Base-by-base conservation (phyloP, 306 rosid species). In the Ammopiptanthus mongolicus region DNA sequence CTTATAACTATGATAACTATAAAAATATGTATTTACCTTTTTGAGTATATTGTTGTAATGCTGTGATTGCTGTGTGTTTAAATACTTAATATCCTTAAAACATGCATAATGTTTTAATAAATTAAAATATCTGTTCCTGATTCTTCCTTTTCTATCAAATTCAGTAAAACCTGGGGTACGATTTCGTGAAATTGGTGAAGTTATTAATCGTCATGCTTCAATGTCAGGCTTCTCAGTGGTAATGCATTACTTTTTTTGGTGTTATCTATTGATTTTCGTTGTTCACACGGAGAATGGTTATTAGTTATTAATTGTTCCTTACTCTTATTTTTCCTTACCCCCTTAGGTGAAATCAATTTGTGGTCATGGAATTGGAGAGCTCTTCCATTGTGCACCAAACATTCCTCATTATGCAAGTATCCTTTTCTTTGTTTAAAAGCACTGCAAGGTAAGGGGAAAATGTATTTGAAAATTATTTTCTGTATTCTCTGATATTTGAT, bases 351-450 rank as follows among this genome's bases (percentile, higher is more conserved):
- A 85, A 80, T 92, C 99, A 18, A 39, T 33, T 74, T 95, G 90
- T 66, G 99, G 99, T 58, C 99, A 95, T 85, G 99, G 99, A 66
- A 92, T 95, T 74, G 99, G 99, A 75, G 99, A 95, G 84, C 99
- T 92, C 79, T 95, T 90, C 83, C 99, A 89, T 69, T 95, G 97
- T 80, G 99, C 97, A 28, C 97, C 99, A 64, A 83, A 90, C 71
- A 95, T 95, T 86, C 97, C 90, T 55, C 99, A 95, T 76, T 95
- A 95, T 66, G 87, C 81, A 78, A 89, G 99, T 95, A 95, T 84
- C 87, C 88, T 83, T 80, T 84, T 69, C 68, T 59, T 77, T 53
- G 69, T 71, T 77, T 44, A 60, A 21, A 69, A 37, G 67, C 23
- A 37, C 19, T 31, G 14, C 6, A 15, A 10, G 29, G 19, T 50